Evolutionary conservation across 169 alveolate species (phyloP).

Genomic region (Condylostoma magnum): DNA sequence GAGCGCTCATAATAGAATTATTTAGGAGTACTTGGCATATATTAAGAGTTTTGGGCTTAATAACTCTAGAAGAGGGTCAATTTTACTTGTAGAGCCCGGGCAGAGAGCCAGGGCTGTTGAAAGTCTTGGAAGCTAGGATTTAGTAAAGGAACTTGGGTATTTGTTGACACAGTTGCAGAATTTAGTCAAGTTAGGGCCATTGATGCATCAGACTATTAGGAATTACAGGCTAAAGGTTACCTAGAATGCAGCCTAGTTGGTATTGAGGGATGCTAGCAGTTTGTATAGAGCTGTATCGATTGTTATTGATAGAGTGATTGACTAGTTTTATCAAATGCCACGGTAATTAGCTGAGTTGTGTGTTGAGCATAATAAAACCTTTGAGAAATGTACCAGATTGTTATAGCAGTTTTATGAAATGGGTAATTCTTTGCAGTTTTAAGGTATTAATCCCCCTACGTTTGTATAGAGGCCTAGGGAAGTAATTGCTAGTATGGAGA

Average conservation of each 20-base stretch:
- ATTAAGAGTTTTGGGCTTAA: background rate
- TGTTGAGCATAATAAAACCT: slow-evolving; percentile 11
- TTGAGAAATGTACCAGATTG: slow-evolving; percentile 21
- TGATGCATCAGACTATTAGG: slow-evolving; percentile 2
- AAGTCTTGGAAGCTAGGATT: background rate
- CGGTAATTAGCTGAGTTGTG: background rate
- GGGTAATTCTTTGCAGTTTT: background rate
- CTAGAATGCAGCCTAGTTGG: background rate
- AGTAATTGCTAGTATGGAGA: background rate
- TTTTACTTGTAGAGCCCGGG: background rate
- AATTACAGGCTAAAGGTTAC: slow-evolving; percentile 10
- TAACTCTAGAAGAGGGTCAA: slow-evolving; percentile 8
- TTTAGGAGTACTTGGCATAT: slow-evolving; percentile 18
- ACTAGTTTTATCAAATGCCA: background rate
- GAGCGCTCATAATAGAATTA: slow-evolving; percentile 13
- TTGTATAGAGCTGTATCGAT: background rate
- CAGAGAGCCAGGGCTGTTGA: background rate
- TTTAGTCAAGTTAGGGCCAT: slow-evolving; percentile 19
- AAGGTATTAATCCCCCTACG: slow-evolving; percentile 3
- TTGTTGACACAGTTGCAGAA: background rate
- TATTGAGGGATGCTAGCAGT: slow-evolving; percentile 3
- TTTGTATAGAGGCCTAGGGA: slow-evolving; percentile 17
- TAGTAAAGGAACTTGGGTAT: slow-evolving; percentile 9
- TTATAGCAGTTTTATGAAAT: slow-evolving; percentile 19
- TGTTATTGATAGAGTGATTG: background rate